Conservation (phyloP, 208 protist species). For the Leishmania braziliensis region DNA sequence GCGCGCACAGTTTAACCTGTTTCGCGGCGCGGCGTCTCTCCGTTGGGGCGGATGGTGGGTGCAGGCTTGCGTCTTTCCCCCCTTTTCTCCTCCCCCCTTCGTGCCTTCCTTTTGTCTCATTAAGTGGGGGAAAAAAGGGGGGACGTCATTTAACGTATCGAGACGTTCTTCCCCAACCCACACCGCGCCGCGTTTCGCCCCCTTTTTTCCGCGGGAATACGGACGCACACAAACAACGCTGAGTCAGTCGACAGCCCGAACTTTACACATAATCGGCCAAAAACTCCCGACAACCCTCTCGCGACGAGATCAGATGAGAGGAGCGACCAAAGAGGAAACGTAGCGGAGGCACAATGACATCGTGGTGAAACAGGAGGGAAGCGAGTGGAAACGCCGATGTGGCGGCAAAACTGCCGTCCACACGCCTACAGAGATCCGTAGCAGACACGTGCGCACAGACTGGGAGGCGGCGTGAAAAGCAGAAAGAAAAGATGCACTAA, state of each 20-base stretch:
- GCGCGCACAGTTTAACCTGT: not conserved
- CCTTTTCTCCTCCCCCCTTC: not conserved
- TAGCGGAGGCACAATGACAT: not conserved
- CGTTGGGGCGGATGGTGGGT: not conserved
- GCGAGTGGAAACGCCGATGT: not conserved
- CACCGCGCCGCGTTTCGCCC: not conserved
- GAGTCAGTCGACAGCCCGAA: not conserved
- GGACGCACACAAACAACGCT: not conserved
- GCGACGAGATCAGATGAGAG: too few relatives aligned
- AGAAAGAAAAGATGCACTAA: not conserved
- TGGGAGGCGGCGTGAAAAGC: not conserved
- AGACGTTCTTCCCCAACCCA: not conserved
- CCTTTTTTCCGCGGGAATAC: too few relatives aligned
- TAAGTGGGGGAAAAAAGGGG: not conserved
- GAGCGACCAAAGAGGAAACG: not conserved
- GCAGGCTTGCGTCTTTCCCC: not conserved
- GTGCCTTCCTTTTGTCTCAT: not conserved
- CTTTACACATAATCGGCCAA: not conserved
- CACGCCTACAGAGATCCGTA: not conserved
- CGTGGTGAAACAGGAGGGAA: not conserved
- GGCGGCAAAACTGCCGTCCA: not conserved
- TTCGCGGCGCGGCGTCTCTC: not conserved
- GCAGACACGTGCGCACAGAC: not conserved
- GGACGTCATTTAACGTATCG: not conserved
- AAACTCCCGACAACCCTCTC: too few relatives aligned